Conservation (phyloP, 176 grass and related monocot genomes). For the Alopecurus myosuroides region DNA sequence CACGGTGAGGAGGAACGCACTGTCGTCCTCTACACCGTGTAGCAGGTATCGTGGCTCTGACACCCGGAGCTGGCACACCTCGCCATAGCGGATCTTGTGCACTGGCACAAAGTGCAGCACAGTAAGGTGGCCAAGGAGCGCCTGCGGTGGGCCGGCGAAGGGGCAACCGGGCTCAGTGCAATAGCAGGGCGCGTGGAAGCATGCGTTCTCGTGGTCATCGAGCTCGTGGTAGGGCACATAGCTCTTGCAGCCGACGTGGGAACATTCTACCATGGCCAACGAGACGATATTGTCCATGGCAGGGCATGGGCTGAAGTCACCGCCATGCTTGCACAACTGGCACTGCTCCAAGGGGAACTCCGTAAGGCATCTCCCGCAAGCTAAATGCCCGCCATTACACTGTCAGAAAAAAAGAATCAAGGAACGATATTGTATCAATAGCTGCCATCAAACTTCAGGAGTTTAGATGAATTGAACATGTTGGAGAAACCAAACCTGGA, state of each 20-base stretch:
- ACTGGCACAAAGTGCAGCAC: too few relatives aligned
- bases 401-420: neutral
- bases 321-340: neutral
- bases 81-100: too few relatives aligned
- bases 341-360: neutral
- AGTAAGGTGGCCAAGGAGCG: too few relatives aligned
- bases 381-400: constrained; percentile 24
- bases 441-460: neutral
- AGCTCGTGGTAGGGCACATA: neutral
- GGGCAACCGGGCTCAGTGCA: too few relatives aligned
- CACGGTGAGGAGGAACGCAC: too few relatives aligned
- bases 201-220: neutral
- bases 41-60: too few relatives aligned
- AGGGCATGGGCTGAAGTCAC: neutral
- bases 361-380: neutral
- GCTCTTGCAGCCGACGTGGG: neutral
- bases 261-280: neutral
- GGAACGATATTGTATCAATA: neutral
- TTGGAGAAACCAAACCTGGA: neutral
- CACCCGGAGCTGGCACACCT: too few relatives aligned
- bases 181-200: neutral
- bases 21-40: too few relatives aligned
- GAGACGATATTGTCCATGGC: neutral
- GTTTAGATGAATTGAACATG: neutral
- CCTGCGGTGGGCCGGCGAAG: too few relatives aligned